Conservation (phyloP, 1,284 basidiomycete genomes). For the Sporisorium graminicola region DNA sequence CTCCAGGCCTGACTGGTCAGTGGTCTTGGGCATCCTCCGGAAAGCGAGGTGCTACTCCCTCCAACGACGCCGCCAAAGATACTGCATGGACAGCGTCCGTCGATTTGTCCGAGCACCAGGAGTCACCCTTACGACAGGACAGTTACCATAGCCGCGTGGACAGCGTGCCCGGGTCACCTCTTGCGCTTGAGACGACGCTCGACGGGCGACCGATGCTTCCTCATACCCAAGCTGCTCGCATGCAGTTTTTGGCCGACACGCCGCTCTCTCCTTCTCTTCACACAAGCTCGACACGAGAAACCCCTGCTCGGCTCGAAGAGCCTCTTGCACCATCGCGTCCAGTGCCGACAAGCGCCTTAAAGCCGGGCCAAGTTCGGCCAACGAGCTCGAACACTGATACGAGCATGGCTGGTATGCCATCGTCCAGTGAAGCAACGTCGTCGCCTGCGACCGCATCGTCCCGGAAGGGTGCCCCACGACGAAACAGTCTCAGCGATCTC, state of each 20-base stretch:
- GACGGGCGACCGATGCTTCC: constrained; percentile 2
- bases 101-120: constrained; percentile 1
- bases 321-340: neutral
- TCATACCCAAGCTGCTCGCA: constrained; percentile 1
- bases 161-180: constrained; percentile 18
- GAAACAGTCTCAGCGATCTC: constrained; percentile 59
- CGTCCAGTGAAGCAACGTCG: neutral
- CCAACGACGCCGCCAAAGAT: constrained; percentile 13
- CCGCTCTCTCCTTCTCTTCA: constrained; percentile 6
- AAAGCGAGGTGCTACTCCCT: constrained; percentile 13
- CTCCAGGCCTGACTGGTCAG: constrained; percentile 20
- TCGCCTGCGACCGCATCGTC: constrained; percentile 3
- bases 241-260: constrained; percentile 17
- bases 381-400: constrained; percentile 2
- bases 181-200: constrained; percentile 12
- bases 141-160: neutral
- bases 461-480: constrained; percentile 16
- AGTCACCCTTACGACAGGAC: neutral
- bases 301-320: neutral
- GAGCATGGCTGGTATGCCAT: constrained; percentile 5
- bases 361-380: neutral
- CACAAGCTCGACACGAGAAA: neutral
- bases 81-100: constrained; percentile 20
- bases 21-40: constrained; percentile 17
- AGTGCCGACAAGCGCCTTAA: neutral